phyloP scores from a whole-genome alignment of 108 stramenopile genomes.

The Fragilaria radians region DNA sequence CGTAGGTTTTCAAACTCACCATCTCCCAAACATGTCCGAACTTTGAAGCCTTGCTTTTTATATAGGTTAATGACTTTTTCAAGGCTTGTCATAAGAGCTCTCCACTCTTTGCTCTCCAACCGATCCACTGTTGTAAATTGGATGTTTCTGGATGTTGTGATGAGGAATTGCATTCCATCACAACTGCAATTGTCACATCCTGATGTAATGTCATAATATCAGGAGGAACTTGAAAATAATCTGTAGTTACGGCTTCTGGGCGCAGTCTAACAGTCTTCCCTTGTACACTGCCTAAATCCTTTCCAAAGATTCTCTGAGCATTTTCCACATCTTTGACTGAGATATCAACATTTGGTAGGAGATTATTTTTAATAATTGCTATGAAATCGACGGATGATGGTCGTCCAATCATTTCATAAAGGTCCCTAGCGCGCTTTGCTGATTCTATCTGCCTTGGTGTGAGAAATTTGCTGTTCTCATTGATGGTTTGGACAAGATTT shows the following conservation, averaged over 20 bases:
- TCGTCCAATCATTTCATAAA: not conserved
- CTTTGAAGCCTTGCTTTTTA: constrained; percentile 19
- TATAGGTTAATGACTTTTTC: constrained; percentile 15
- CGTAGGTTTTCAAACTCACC: constrained; percentile 25
- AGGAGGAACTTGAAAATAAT: constrained; percentile 4
- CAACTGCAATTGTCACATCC: constrained; percentile 19
- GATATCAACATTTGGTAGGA: not conserved
- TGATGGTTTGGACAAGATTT: constrained; percentile 6
- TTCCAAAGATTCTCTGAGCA: not conserved
- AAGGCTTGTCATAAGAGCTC: not conserved
- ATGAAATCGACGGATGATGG: not conserved
- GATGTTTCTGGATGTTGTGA: constrained; percentile 20
- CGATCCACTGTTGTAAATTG: constrained; percentile 18
- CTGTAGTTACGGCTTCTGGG: not conserved
- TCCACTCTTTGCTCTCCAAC: not conserved
- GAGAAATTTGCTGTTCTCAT: not conserved
- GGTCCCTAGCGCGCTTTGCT: constrained; percentile 7
- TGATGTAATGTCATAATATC: constrained; percentile 10
- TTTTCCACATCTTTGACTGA: not conserved
- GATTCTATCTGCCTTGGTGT: constrained; percentile 1
- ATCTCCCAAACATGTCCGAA: constrained; percentile 13
- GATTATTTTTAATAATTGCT: not conserved
- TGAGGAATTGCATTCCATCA: constrained; percentile 24
- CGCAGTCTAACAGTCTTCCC: not conserved
- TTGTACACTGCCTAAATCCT: not conserved